Conservation (phyloP, 208 protist genomes). For the Crithidia thermophila region DNA sequence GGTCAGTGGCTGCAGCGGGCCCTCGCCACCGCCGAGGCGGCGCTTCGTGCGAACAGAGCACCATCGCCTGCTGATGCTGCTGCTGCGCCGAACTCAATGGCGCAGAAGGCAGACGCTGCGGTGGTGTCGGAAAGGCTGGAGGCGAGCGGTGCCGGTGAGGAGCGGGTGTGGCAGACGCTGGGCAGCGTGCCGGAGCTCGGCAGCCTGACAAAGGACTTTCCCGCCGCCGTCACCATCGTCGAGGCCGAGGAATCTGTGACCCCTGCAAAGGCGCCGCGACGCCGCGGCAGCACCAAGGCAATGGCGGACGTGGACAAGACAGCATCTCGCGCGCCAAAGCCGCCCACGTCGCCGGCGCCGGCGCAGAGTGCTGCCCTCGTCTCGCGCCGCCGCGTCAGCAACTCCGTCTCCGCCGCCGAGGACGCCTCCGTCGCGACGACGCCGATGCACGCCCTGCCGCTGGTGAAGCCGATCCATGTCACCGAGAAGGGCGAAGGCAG, state of each 20-base stretch:
- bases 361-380: background rate
- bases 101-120: background rate
- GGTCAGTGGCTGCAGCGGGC: slow-evolving; percentile 20
- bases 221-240: background rate
- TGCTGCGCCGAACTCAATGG: background rate
- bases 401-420: background rate
- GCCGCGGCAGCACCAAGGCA: background rate
- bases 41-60: too few species aligned
- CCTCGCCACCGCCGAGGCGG: background rate
- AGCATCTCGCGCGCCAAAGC: background rate
- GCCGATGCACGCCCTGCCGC: background rate
- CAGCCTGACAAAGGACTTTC: background rate
- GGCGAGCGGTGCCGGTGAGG: background rate
- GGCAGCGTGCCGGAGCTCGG: slow-evolving; percentile 11
- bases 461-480: background rate
- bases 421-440: background rate
- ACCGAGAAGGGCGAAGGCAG: background rate
- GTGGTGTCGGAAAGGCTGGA: background rate
- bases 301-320: too few species aligned
- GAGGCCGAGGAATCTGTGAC: background rate
- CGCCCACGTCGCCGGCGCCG: background rate
- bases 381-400: slow-evolving; percentile 3
- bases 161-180: slow-evolving; percentile 3
- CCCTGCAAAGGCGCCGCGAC: background rate
- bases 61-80: background rate